A percentile compares a stretch with the other conserved stretches of the same genome.
phyloP scores from a whole-genome alignment of 2,329 filamentous ascomycete species.

The Aspergillus jensenii region DNA sequence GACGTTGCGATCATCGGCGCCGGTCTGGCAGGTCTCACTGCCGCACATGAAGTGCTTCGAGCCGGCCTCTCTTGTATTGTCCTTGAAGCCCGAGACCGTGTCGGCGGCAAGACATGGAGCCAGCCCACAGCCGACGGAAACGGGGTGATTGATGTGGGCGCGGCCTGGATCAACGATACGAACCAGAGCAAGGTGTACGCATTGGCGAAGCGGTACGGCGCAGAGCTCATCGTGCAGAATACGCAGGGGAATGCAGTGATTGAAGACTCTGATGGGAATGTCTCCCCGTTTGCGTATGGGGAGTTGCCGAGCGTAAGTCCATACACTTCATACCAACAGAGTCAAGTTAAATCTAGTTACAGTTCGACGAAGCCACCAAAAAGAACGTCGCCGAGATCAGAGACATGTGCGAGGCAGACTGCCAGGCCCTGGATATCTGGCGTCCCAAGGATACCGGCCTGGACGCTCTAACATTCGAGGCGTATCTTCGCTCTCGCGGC shows the following conservation, averaged over 20 bases:
- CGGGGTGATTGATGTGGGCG: slow-evolving; percentile 52
- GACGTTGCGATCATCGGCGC: slow-evolving; percentile 42
- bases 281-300: slow-evolving; percentile 20
- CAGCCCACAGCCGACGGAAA: slow-evolving; percentile 12
- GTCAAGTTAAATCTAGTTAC: no score
- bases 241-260: slow-evolving; percentile 46
- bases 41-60: slow-evolving; percentile 31
- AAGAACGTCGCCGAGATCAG: slow-evolving; percentile 35
- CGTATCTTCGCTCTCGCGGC: slow-evolving; percentile 35
- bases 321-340: no score
- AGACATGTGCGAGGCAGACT: slow-evolving; percentile 40
- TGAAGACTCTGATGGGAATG: slow-evolving; percentile 38
- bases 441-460: slow-evolving; percentile 25
- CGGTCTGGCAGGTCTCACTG: slow-evolving; percentile 40
- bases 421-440: slow-evolving; percentile 33
- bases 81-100: slow-evolving; percentile 45
- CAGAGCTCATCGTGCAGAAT: slow-evolving; percentile 52
- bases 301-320: not conserved
- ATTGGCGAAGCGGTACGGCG: slow-evolving; percentile 29
- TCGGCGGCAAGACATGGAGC: slow-evolving; percentile 44
- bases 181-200: slow-evolving; percentile 50
- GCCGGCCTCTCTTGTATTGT: slow-evolving; percentile 36
- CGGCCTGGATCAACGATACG: slow-evolving; percentile 61
- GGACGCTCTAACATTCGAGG: slow-evolving; percentile 41
- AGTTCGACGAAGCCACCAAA: slow-evolving; percentile 24